A percentile compares a stretch with the other conserved stretches of the same genome.
phyloP scores from a whole-genome alignment of 306 rosid genomes.

The Clitoria ternatea region DNA sequence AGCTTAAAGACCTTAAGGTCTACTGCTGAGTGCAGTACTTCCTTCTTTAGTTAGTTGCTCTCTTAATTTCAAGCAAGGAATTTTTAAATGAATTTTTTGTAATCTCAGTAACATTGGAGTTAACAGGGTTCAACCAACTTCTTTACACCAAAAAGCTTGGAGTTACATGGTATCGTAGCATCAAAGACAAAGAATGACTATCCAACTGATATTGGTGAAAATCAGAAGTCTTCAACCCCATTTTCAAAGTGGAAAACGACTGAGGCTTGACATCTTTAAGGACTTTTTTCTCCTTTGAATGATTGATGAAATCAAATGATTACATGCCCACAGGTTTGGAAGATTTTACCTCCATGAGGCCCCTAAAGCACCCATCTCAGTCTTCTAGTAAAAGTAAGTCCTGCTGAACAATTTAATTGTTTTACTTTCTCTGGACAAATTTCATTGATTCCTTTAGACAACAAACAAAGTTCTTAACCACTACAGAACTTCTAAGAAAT shows the following conservation, averaged over 20 bases:
- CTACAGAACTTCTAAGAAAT: conserved; percentile 52
- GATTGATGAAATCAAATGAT: conserved; percentile 10
- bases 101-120: conserved; percentile 40
- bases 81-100: conserved; percentile 21
- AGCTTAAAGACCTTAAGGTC: conserved; percentile 50
- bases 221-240: conserved; percentile 28
- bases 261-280: conserved; percentile 45
- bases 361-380: conserved; percentile 55
- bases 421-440: neutral
- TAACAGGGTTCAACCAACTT: conserved; percentile 31
- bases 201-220: conserved; percentile 37
- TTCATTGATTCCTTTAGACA: conserved; percentile 21
- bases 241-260: conserved; percentile 58
- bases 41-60: conserved; percentile 9
- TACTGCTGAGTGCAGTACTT: conserved; percentile 8
- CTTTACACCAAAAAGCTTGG: conserved; percentile 35
- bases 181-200: conserved; percentile 35
- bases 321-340: conserved; percentile 62
- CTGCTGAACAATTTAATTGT: conserved; percentile 14
- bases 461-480: conserved; percentile 26
- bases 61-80: neutral
- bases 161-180: conserved; percentile 31
- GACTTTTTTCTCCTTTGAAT: neutral
- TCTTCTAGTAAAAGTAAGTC: conserved; percentile 61
- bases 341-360: conserved; percentile 49